Percentiles rank a stretch among this genome's conserved stretches.
Evolutionary conservation across 2,329 filamentous ascomycete genomes (phyloP).

Genomic region (Eutypella sp.): DNA sequence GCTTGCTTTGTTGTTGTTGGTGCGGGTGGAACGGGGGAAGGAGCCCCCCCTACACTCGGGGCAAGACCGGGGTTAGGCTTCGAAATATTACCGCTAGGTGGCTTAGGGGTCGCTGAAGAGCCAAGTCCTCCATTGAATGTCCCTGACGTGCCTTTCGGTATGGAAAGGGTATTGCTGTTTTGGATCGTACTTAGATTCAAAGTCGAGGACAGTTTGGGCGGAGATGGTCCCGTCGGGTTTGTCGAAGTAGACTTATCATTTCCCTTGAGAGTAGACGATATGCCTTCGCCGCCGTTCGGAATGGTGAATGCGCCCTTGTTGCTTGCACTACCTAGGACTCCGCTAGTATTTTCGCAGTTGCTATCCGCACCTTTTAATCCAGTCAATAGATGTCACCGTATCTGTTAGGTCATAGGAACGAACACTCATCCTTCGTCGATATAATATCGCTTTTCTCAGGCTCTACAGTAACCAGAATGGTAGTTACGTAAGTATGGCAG

Average conservation of each 20-base stretch:
- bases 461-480: conserved; percentile 5
- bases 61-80: not conserved
- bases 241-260: too few species aligned
- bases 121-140: not conserved
- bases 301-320: too few species aligned
- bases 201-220: too few species aligned
- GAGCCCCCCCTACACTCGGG: not conserved
- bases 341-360: not conserved
- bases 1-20: not conserved
- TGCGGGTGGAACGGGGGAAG: not conserved
- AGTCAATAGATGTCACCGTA: too few species aligned
- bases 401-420: too few species aligned
- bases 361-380: too few species aligned
- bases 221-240: too few species aligned
- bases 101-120: not conserved
- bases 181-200: too few species aligned
- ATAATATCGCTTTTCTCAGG: not conserved
- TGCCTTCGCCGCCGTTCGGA: too few species aligned
- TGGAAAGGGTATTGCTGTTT: not conserved
- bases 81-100: not conserved
- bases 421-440: not conserved
- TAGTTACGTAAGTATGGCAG: conserved; percentile 17
- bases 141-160: not conserved
- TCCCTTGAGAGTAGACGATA: too few species aligned
- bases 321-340: too few species aligned